Evolutionary conservation across 495 filamentous ascomycete genomes (phyloP).

Genomic region (Penicillium subrubescens): DNA sequence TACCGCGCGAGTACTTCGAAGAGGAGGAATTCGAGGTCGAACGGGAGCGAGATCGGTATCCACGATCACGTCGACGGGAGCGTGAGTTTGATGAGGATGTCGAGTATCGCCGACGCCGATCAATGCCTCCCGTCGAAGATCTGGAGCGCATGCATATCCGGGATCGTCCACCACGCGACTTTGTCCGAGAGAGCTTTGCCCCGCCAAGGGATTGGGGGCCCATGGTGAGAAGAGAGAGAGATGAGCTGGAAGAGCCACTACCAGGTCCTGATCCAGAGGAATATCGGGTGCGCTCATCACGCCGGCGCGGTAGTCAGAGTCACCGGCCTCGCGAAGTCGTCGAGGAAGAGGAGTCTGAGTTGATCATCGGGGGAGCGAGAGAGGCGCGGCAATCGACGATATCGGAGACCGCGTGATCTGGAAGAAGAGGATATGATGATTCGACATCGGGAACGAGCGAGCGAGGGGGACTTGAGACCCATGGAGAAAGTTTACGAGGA

Average conservation of each 20-base stretch:
- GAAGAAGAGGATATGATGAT: slow-evolving; percentile 32
- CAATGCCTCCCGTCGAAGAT: slow-evolving; percentile 32
- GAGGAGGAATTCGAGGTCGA: slow-evolving; percentile 34
- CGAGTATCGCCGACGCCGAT: slow-evolving; percentile 28
- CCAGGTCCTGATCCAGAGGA: slow-evolving; percentile 35
- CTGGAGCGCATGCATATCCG: slow-evolving; percentile 36
- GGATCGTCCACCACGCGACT: slow-evolving; percentile 31
- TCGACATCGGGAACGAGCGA: slow-evolving; percentile 25
- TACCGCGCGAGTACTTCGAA: slow-evolving; percentile 36
- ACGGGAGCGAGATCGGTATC: slow-evolving; percentile 23
- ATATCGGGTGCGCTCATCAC: slow-evolving; percentile 24
- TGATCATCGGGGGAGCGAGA: slow-evolving; percentile 31
- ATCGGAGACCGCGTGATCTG: slow-evolving; percentile 26
- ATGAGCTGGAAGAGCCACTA: slow-evolving; percentile 26
- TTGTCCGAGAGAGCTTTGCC: slow-evolving; percentile 26
- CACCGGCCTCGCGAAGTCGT: slow-evolving; percentile 20
- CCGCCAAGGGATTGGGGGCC: slow-evolving; percentile 26
- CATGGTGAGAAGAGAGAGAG: slow-evolving; percentile 24
- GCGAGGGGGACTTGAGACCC: slow-evolving; percentile 34
- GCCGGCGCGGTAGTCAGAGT: slow-evolving; percentile 8
- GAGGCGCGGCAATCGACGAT: slow-evolving; percentile 20
- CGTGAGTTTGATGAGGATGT: slow-evolving; percentile 28
- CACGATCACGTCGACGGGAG: slow-evolving; percentile 22
- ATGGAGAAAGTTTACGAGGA: slow-evolving; percentile 23
- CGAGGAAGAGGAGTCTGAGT: slow-evolving; percentile 33